Evolutionary conservation across 1,284 basidiomycete genomes (phyloP), one percentile per base, ranked within the genome.

Genomic region (Ceratobasidium sp.): DNA sequence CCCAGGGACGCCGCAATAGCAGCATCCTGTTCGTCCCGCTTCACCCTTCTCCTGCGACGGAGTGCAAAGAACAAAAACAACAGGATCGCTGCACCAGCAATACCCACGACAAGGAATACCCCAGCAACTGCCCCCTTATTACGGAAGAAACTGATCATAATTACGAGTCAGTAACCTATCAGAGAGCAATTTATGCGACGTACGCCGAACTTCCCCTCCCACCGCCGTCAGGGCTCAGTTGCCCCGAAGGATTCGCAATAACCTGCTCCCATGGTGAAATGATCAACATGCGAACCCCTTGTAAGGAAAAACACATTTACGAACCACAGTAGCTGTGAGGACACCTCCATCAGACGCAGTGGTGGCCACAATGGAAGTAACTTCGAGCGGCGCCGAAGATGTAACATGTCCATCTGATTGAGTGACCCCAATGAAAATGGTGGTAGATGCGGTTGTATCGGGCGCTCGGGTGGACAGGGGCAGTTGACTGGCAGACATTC

Each of bases 121-220:
- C 88, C 92, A 6, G 88, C 88, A 2, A 93, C 92, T 14, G 91
- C 92, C 27, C 90, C 91, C 46, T 88, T 90, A 79, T 92, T 89
- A 34, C 81, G 79, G 81, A 93, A 92, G 81, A 93, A 93, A 74
- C 90, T 92, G 78, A 11, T 24, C 1, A 41, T 27, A 78, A 41
- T 56, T 65, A 54, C 31, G 34, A 24, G 19, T 46, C 51, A 39
- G 53, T 31, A n/a, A n/a, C n/a, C n/a, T n/a, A n/a, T n/a, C n/a
- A n/a, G n/a, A n/a, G n/a, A n/a, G n/a, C n/a, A 4, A 11, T 24
- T n/a, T 56, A 34, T 34, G 29, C 5, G 16, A 74, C 48, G 22
- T 65, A 64, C 51, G 64, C 59, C 62, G 75, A 58, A 48, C 56
- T n/a, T 31, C 53, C 59, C 19, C 51, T 54, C 8, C 71, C 71